phyloP scores from a whole-genome alignment of 1,139 yeast genomes.

The Hanseniaspora sp. region DNA sequence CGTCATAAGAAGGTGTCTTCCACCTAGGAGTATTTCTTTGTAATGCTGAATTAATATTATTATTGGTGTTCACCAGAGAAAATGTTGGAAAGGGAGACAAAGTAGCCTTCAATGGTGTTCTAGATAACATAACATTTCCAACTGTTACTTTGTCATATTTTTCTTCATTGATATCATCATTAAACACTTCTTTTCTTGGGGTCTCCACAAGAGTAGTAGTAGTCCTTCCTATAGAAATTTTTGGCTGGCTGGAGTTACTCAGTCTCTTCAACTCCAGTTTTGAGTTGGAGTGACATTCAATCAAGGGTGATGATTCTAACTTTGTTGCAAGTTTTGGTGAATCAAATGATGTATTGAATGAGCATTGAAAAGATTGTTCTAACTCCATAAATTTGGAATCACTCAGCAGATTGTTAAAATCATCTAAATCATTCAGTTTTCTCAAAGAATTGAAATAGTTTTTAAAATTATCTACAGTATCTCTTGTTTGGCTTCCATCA shows the following conservation, averaged over 20 bases:
- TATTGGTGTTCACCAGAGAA: not conserved
- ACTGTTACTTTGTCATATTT: slow-evolving; percentile 10
- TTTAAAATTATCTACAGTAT: not conserved
- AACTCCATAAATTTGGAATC: slow-evolving; percentile 1
- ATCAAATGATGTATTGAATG: slow-evolving; percentile 16
- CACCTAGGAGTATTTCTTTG: slow-evolving; percentile 20
- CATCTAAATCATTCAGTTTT: not conserved
- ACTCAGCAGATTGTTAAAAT: not conserved
- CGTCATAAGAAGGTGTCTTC: slow-evolving; percentile 31
- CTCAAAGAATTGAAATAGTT: not conserved
- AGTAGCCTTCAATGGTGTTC: slow-evolving; percentile 11
- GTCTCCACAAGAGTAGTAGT: slow-evolving; percentile 9
- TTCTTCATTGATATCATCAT: slow-evolving; percentile 5
- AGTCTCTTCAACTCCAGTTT: not conserved
- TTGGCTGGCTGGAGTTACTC: not conserved
- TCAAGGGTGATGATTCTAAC: slow-evolving; percentile 8
- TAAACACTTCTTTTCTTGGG: not conserved
- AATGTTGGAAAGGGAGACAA: slow-evolving; percentile 7
- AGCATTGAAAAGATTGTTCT: slow-evolving; percentile 15
- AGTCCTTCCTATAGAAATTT: slow-evolving; percentile 9
- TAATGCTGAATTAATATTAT: not conserved
- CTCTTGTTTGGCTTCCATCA: not conserved
- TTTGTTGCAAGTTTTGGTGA: slow-evolving; percentile 13
- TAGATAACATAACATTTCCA: slow-evolving; percentile 14
- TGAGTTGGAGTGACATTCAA: slow-evolving; percentile 9